Percentiles rank a stretch among this genome's conserved stretches.
Evolutionary conservation across 2,329 filamentous ascomycete genomes (phyloP).

Genomic region (Zymoseptoria tritici): DNA sequence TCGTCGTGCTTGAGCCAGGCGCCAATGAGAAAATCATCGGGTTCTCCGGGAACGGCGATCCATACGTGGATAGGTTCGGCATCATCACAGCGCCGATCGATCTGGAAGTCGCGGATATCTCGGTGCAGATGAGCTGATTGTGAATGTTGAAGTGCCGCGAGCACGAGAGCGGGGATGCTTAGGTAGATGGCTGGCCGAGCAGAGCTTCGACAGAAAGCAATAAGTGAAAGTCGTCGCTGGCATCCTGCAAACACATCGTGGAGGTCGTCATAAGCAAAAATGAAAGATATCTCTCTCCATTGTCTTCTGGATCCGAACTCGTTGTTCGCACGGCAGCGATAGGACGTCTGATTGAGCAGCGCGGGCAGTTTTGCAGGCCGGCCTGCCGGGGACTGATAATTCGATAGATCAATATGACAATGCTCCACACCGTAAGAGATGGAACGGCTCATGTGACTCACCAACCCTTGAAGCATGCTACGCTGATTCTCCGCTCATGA

Average conservation of each 20-base stretch:
- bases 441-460: not conserved
- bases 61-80: constrained; percentile 36
- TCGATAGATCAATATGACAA: no score
- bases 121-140: not conserved
- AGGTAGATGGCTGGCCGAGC: not conserved
- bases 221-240: no score
- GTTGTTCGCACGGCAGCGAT: no score
- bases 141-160: not conserved
- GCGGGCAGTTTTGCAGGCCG: no score
- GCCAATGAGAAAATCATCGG: constrained; percentile 38
- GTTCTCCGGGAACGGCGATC: constrained; percentile 37
- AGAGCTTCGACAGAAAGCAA: not conserved
- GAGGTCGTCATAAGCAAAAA: no score
- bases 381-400: no score
- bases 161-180: not conserved
- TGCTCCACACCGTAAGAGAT: not conserved
- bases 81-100: constrained; percentile 40
- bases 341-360: no score
- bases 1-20: constrained; percentile 27
- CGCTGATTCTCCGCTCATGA: not conserved
- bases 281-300: no score
- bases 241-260: no score
- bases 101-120: constrained; percentile 33
- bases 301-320: no score
- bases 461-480: no score